Conservation (phyloP, 2,329 filamentous ascomycete species). For the Tympanopsis confertula region DNA sequence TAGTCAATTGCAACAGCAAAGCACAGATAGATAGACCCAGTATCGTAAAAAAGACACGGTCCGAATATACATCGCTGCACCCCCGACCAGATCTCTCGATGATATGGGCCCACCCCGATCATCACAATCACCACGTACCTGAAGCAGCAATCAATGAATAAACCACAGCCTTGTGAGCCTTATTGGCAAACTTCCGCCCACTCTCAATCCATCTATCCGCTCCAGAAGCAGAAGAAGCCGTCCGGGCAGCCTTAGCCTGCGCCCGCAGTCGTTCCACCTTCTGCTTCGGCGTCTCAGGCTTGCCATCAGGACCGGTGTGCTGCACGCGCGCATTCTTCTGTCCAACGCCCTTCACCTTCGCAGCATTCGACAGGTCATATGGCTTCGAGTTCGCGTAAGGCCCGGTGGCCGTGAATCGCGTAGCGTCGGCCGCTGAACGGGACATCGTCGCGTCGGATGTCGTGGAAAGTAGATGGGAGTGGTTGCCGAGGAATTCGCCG, state of each 20-base stretch:
- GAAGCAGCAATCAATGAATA: background rate
- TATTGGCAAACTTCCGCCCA: background rate
- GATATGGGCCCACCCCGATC: too few species aligned
- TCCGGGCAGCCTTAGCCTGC: background rate
- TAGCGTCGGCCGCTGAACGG: background rate
- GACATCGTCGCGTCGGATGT: too few species aligned
- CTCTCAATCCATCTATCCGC: background rate
- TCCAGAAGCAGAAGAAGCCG: background rate
- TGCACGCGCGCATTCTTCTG: background rate
- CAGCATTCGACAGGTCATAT: background rate
- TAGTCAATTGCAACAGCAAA: background rate
- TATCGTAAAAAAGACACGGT: background rate
- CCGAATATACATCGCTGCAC: too few species aligned
- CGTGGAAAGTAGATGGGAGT: too few species aligned
- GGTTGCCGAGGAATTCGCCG: too few species aligned
- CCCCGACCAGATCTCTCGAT: too few species aligned
- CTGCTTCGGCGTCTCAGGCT: slow-evolving; percentile 1
- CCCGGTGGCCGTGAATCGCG: slow-evolving; percentile 1
- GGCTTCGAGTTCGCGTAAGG: slow-evolving; percentile 1
- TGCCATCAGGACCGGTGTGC: background rate
- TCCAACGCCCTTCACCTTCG: too few species aligned
- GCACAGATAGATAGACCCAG: too few species aligned
- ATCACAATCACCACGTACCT: background rate
- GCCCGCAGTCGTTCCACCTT: slow-evolving; percentile 1
- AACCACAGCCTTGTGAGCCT: background rate